These are phyloP conservation scores for Lanmaoa rubissima DNA, from an alignment of 768 basidiomycete species.

Conservation along the genomic window DNA sequence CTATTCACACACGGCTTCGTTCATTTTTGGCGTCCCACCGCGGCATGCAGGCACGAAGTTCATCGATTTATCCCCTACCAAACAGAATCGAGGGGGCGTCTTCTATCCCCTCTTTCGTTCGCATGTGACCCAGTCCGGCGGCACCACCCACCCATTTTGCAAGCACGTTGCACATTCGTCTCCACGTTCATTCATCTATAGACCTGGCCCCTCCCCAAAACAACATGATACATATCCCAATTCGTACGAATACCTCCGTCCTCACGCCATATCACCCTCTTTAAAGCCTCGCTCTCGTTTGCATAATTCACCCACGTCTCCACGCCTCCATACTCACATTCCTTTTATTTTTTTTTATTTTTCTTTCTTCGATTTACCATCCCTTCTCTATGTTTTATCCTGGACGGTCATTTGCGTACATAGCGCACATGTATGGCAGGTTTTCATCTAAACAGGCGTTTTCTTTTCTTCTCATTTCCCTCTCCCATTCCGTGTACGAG, in stretches of 20 bases:
- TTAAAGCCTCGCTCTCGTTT: not conserved
- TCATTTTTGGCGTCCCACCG: not conserved
- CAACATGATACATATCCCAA: not conserved
- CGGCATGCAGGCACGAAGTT: not conserved
- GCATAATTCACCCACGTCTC: not conserved
- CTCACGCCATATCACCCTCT: not conserved
- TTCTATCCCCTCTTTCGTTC: not conserved
- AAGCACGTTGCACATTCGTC: not conserved
- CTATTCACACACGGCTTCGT: not conserved
- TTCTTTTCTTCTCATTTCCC: not conserved
- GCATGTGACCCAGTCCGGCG: not conserved
- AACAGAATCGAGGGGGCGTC: not conserved
- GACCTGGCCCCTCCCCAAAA: not conserved
- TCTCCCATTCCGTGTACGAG: constrained; percentile 1
- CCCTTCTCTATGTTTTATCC: not conserved
- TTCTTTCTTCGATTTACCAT: not conserved
- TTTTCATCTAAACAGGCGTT: not conserved
- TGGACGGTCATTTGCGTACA: not conserved
- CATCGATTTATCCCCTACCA: not conserved
- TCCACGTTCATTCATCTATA: not conserved
- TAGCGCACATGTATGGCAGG: not conserved
- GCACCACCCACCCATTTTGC: not conserved
- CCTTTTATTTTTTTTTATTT: not conserved
- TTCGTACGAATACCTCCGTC: constrained; percentile 5
- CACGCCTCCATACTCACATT: not conserved